A percentile compares a stretch with the other conserved stretches of the same genome.
Evolutionary conservation across 345 rosid species (phyloP).

Genomic region (Barbarea vulgaris): DNA sequence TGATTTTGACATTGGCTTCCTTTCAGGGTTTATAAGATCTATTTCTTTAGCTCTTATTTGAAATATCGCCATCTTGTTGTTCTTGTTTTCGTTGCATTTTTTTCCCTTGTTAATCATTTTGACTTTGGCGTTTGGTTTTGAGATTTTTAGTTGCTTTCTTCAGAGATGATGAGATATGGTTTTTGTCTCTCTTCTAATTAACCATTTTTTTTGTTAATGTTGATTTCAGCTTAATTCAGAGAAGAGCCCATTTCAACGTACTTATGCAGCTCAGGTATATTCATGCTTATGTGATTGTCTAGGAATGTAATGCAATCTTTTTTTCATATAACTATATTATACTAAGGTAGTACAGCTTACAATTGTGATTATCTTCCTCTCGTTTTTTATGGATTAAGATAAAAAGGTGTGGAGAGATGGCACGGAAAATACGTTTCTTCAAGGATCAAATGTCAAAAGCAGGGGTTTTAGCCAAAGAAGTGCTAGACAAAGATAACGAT

Average conservation of each 20-base stretch:
- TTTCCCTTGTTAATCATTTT: neutral
- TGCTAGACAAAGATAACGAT: constrained; percentile 44
- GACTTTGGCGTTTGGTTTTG: constrained; percentile 2
- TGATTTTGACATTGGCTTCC: constrained; percentile 21
- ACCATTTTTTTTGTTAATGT: constrained; percentile 11
- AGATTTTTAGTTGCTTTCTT: neutral
- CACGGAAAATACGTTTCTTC: constrained; percentile 81
- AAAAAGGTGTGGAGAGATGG: constrained; percentile 93
- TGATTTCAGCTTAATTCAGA: constrained; percentile 81
- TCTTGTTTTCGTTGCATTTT: neutral
- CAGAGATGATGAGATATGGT: neutral
- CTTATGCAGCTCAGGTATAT: constrained; percentile 90
- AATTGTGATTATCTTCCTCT: neutral
- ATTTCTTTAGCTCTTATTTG: too few relatives aligned
- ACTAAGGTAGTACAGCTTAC: too few relatives aligned
- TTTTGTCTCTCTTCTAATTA: neutral
- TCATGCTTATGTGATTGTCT: constrained; percentile 1
- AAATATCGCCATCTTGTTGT: too few relatives aligned
- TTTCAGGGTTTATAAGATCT: neutral
- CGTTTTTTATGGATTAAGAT: constrained; percentile 48
- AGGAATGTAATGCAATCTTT: neutral
- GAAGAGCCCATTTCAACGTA: constrained; percentile 94
- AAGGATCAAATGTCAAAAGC: constrained; percentile 90
- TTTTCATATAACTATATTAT: neutral
- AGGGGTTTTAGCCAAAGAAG: constrained; percentile 54